Percentiles rank a stretch among this genome's conserved stretches.
Conservation (phyloP, 257 asterid species). For the Gentiana macrophylla region DNA sequence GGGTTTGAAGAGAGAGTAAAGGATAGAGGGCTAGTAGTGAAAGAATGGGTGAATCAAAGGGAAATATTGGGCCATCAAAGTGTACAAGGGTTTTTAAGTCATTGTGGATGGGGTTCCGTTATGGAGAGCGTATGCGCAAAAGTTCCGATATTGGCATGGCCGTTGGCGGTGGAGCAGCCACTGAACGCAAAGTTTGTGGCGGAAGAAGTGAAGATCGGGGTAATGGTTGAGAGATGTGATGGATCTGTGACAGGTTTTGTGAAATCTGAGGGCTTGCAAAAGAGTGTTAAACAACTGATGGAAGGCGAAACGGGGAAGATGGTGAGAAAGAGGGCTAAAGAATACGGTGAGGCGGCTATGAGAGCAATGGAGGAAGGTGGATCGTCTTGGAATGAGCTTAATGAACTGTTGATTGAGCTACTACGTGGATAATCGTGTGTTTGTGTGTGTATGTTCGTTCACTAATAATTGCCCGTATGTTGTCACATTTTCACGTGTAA, state of each 20-base stretch:
- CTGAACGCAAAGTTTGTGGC: slow-evolving; percentile 50
- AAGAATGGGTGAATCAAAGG: slow-evolving; percentile 66
- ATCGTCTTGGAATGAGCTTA: slow-evolving; percentile 42
- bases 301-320: slow-evolving; percentile 38
- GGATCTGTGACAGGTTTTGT: slow-evolving; percentile 51
- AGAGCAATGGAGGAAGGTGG: slow-evolving; percentile 49
- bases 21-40: slow-evolving; percentile 43
- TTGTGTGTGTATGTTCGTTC: too few species aligned
- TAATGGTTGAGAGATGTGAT: slow-evolving; percentile 26
- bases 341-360: slow-evolving; percentile 31
- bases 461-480: too few species aligned
- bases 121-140: slow-evolving; percentile 56
- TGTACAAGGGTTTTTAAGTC: slow-evolving; percentile 54
- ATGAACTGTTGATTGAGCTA: slow-evolving; percentile 25
- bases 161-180: slow-evolving; percentile 72
- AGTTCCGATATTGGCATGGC: slow-evolving; percentile 75
- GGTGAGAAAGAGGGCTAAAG: slow-evolving; percentile 28
- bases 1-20: slow-evolving; percentile 24
- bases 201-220: slow-evolving; percentile 51
- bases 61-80: slow-evolving; percentile 36
- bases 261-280: slow-evolving; percentile 30
- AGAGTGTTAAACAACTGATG: slow-evolving; percentile 39
- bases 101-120: slow-evolving; percentile 74
- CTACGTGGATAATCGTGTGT: not conserved
- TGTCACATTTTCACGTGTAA: too few species aligned